phyloP scores from a whole-genome alignment of 495 filamentous ascomycete species.

The Pyronema omphalodes region DNA sequence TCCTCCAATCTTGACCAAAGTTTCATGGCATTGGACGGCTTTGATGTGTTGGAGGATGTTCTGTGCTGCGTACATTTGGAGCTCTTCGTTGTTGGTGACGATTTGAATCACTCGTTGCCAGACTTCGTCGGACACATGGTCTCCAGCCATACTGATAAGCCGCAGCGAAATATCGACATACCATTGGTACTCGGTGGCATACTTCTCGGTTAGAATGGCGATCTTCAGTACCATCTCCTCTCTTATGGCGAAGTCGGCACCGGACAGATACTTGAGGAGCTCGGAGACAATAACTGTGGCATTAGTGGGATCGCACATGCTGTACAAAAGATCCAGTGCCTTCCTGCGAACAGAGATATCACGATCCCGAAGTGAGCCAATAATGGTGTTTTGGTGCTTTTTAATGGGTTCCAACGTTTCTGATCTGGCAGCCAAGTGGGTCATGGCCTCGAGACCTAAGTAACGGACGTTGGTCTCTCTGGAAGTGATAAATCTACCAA shows the following conservation, averaged over 20 bases:
- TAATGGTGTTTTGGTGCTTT: conserved; percentile 88
- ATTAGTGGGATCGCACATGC: conserved; percentile 95
- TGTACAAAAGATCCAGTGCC: conserved; percentile 89
- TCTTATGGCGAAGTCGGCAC: conserved; percentile 88
- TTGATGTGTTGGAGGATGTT: conserved; percentile 82
- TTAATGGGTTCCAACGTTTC: conserved; percentile 97
- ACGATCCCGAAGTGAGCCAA: conserved; percentile 80
- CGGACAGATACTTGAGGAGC: conserved; percentile 84
- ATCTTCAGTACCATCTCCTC: conserved; percentile 99
- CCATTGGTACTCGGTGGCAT: conserved; percentile 95
- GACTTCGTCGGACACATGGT: conserved; percentile 97
- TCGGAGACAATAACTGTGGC: conserved; percentile 84
- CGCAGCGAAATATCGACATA: conserved; percentile 96
- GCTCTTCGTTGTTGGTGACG: conserved; percentile 96
- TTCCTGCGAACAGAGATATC: conserved; percentile 96
- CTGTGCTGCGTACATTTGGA: conserved; percentile 90
- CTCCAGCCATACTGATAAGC: conserved; percentile 87
- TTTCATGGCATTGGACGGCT: conserved; percentile 84
- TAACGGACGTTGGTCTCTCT: conserved; percentile 97
- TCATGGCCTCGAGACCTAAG: conserved; percentile 93
- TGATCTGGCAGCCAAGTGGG: conserved; percentile 82
- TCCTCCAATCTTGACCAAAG: conserved; percentile 88
- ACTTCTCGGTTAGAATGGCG: conserved; percentile 94
- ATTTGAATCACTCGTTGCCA: conserved; percentile 99
- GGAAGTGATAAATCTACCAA: conserved; percentile 93